phyloP scores from a whole-genome alignment of 2,329 filamentous ascomycete species.

The Graphium sp. region DNA sequence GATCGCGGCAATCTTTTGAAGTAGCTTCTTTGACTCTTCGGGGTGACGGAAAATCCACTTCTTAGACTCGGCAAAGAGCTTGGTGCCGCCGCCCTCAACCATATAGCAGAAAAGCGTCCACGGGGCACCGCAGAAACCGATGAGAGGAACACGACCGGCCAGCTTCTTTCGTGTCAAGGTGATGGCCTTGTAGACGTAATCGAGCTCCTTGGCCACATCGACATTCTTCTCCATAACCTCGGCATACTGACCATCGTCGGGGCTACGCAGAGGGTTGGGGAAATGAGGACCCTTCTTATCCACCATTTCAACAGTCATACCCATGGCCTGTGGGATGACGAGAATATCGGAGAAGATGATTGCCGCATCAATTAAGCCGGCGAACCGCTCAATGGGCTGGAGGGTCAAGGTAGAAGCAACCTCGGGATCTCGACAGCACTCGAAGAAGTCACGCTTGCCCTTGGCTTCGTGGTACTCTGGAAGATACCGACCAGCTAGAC shows the following conservation, averaged over 20 bases:
- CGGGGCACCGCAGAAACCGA: conserved; percentile 91
- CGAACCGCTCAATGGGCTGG: conserved; percentile 85
- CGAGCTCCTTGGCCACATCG: conserved; percentile 70
- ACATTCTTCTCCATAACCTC: conserved; percentile 61
- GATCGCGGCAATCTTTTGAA: conserved; percentile 84
- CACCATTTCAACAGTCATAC: conserved; percentile 97
- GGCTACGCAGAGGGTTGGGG: conserved; percentile 63
- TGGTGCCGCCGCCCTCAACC: conserved; percentile 93
- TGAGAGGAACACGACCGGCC: conserved; percentile 73
- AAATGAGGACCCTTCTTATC: conserved; percentile 96
- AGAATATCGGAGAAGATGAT: conserved; percentile 99
- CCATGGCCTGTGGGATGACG: conserved; percentile 93
- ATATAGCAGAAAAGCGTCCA: conserved; percentile 98
- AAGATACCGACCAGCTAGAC: conserved; percentile 86
- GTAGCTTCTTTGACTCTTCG: conserved; percentile 59
- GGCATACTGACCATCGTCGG: conserved; percentile 69
- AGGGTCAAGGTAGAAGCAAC: conserved; percentile 86
- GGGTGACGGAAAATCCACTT: conserved; percentile 91
- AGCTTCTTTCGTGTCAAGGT: conserved; percentile 81
- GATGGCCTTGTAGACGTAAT: conserved; percentile 93
- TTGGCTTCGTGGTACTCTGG: conserved; percentile 97
- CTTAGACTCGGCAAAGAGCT: conserved; percentile 87
- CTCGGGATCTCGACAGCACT: conserved; percentile 86
- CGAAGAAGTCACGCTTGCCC: conserved; percentile 83
- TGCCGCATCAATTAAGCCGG: conserved; percentile 80